phyloP scores from a whole-genome alignment of 2,329 filamentous ascomycete genomes.

The Tolypocladium ophioglossoides region DNA sequence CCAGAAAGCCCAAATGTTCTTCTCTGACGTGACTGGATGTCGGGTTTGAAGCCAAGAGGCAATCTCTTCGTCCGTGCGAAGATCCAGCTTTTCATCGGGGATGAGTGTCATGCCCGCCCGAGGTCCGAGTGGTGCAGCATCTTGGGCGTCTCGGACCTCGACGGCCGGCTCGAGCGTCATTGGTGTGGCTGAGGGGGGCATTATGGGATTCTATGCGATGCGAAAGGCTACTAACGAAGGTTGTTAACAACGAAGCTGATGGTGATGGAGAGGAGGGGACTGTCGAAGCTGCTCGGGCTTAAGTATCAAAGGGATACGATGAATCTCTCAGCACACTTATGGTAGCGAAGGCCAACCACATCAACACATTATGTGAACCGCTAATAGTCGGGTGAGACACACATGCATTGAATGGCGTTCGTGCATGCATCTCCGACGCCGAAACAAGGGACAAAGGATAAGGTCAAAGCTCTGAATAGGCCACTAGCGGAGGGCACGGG shows the following conservation, averaged over 20 bases:
- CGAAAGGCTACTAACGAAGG: too few relatives aligned
- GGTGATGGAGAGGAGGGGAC: not conserved
- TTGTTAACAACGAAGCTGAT: not conserved
- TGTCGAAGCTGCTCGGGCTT: too few relatives aligned
- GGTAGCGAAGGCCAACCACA: too few relatives aligned
- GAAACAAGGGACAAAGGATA: not conserved
- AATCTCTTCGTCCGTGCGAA: constrained; percentile 20
- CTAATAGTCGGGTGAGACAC: too few relatives aligned
- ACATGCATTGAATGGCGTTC: too few relatives aligned
- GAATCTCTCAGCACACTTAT: too few relatives aligned
- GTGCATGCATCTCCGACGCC: not conserved
- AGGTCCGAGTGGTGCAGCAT: not conserved
- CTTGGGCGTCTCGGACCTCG: not conserved
- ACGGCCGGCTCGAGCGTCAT: not conserved
- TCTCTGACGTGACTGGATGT: constrained; percentile 22
- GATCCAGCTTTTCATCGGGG: constrained; percentile 10
- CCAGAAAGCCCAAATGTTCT: constrained; percentile 34
- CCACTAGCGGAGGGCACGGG: not conserved
- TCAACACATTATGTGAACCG: too few relatives aligned
- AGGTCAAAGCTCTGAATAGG: not conserved
- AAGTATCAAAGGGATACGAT: too few relatives aligned
- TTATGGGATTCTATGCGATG: not conserved
- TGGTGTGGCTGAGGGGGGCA: not conserved
- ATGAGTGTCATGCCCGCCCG: not conserved
- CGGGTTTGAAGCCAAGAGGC: constrained; percentile 14